Evolutionary conservation across 225 moss, liverwort and hornwort species (phyloP), one percentile per base, ranked within the genome.

Genomic region (Marchantia paleacea): DNA sequence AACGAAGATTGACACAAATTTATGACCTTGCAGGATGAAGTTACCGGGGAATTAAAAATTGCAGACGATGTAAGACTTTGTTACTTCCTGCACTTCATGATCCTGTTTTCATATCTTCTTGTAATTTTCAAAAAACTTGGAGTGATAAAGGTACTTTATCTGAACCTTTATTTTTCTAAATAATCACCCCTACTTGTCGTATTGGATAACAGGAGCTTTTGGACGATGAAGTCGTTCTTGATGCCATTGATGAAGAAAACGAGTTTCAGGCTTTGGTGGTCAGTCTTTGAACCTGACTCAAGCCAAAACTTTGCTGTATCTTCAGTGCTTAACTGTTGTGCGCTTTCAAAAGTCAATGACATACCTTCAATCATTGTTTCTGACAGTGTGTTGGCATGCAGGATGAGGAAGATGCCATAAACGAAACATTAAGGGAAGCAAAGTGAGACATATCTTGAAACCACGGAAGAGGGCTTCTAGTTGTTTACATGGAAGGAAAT

Each of bases 241-340:
- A 92, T 81, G 99, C 95, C 52, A 92, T 99, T 74, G 99, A 99
- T 72, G 99, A 99, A 86, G 99, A 99, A 86, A 95, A 99, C 77
- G 94, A 94, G 74, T 99, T 99, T 65, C 99, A 95, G 85, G 87
- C 94, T 48, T 75, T 94, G 57, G 99, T 95, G 89, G 96, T 94
- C 81, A 87, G 91, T 80, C 7, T 12, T 18, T 53, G 3, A 24
- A 67, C 24, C 51, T 61, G 25, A n/a, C 48, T 72, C 0, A 14
- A 25, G 24, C 10, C 25, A 9, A 63, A 63, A 68, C 68, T 1
- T 12, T 65, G 4, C 6, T 0, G 15, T 76, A 18, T 26, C 26
- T 20, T 26, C 61, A 14, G 22, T 1, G 18, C 31, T 10, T 24
- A 7, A 7, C 65, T 65, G 65, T 8, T 24, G 5, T 65, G 6